A percentile compares a stretch with the other conserved stretches of the same genome.
These are phyloP conservation scores for Quercus gilva DNA, from an alignment of 306 rosid species.

Conservation along the genomic window DNA sequence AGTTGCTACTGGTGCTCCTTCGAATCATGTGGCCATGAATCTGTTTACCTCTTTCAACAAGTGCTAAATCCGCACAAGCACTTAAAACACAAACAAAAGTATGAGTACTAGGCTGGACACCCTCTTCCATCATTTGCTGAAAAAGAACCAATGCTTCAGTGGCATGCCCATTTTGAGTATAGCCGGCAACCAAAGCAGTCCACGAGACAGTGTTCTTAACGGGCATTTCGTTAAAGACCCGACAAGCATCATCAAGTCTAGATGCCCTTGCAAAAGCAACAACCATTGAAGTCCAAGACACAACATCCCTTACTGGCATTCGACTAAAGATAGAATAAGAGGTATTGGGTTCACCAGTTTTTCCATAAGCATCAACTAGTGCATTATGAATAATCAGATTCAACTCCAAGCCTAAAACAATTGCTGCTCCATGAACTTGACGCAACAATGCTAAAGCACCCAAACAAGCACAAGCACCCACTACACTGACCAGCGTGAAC, in stretches of 20 bases:
- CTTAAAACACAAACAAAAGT: constrained; percentile 50
- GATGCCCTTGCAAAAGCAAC: constrained; percentile 36
- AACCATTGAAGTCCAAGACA: constrained; percentile 60
- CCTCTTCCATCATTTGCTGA: constrained; percentile 43
- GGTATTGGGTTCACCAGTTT: constrained; percentile 39
- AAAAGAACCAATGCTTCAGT: constrained; percentile 45
- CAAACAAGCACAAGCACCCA: constrained; percentile 44
- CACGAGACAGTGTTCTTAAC: constrained; percentile 44
- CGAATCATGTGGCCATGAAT: constrained; percentile 46
- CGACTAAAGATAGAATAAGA: constrained; percentile 36
- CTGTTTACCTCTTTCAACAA: constrained; percentile 50
- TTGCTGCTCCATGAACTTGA: constrained; percentile 54
- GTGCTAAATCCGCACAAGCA: constrained; percentile 54
- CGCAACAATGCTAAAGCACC: constrained; percentile 40
- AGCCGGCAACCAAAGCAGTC: constrained; percentile 56
- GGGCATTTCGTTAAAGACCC: constrained; percentile 47
- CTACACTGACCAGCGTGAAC: constrained; percentile 54
- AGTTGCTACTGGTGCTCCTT: constrained; percentile 25
- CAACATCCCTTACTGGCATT: constrained; percentile 49
- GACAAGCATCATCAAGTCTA: constrained; percentile 42
- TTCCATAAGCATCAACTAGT: constrained; percentile 60
- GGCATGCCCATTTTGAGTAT: constrained; percentile 30
- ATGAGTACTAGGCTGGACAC: constrained; percentile 34
- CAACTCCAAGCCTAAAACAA: constrained; percentile 41
- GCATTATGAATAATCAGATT: constrained; percentile 48